Evolutionary conservation across 495 filamentous ascomycete species (phyloP).

Genomic region (Thermothielavioides terrestris): DNA sequence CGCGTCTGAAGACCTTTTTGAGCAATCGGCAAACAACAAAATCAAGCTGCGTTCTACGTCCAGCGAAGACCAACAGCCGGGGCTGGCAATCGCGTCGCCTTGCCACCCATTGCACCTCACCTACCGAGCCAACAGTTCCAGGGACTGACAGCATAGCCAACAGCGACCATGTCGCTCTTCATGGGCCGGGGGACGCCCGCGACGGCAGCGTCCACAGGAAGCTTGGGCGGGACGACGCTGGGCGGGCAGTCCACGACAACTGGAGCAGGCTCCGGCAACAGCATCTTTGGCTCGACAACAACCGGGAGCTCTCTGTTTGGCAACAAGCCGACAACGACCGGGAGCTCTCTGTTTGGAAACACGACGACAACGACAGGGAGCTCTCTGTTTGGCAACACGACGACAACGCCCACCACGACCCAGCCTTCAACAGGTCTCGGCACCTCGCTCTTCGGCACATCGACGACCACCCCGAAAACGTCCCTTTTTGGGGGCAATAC

Average conservation of each 20-base stretch:
- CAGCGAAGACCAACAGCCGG: background rate
- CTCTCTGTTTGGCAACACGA: background rate
- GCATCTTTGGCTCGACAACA: slow-evolving; percentile 4
- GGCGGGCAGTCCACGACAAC: background rate
- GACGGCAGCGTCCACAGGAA: slow-evolving; percentile 6
- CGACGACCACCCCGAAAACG: slow-evolving; percentile 12
- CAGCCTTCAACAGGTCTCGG: slow-evolving; percentile 1
- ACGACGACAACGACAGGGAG: background rate
- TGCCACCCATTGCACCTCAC: background rate
- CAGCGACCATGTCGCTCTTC: slow-evolving; percentile 8
- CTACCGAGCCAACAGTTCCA: background rate
- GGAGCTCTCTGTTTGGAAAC: background rate
- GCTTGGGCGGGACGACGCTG: background rate
- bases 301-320: slow-evolving; percentile 5
- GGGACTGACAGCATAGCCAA: background rate
- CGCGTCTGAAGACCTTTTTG: background rate
- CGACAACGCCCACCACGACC: background rate
- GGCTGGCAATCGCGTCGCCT: background rate
- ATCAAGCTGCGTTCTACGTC: background rate
- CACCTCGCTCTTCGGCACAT: slow-evolving; percentile 14
- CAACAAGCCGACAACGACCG: background rate
- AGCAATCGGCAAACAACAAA: background rate
- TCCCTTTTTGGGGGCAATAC: slow-evolving; percentile 18
- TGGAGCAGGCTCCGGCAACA: slow-evolving; percentile 1
- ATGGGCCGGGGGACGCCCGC: slow-evolving; percentile 13